These are phyloP conservation scores for Elongisporangium anandrum DNA, from an alignment of 352 stramenopile genomes.

Conservation along the genomic window DNA sequence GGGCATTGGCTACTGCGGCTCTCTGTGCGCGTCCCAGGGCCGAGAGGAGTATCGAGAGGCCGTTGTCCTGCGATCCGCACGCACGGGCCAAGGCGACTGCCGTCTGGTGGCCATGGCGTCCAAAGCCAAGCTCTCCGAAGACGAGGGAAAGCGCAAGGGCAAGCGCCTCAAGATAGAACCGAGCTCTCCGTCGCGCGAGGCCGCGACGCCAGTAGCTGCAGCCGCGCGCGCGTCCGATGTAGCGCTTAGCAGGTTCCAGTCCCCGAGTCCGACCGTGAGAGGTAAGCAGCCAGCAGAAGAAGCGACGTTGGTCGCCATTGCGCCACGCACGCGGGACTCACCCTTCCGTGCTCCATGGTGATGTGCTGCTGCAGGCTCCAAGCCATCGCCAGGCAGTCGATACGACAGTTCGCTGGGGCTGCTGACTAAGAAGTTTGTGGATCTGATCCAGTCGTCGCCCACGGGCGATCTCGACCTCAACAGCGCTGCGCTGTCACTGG, in stretches of 20 bases:
- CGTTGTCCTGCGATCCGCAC: not conserved
- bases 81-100: not conserved
- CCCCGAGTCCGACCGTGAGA: conserved; percentile 36
- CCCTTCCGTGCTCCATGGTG: not conserved
- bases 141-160: conserved; percentile 66
- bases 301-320: not conserved
- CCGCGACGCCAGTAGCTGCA: conserved; percentile 13
- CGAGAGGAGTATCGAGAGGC: not conserved
- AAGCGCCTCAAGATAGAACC: conserved; percentile 46
- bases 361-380: conserved; percentile 12
- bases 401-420: conserved; percentile 96
- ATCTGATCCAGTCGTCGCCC: conserved; percentile 88
- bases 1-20: not conserved
- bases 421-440: conserved; percentile 97
- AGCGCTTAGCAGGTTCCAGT: conserved; percentile 36
- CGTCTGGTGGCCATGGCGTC: conserved; percentile 4
- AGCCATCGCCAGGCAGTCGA: conserved; percentile 75
- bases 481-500: conserved; percentile 77
- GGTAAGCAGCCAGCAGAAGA: conserved; percentile 18
- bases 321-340: not conserved
- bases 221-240: conserved; percentile 10
- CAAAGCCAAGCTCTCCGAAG: conserved; percentile 52
- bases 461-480: conserved; percentile 95
- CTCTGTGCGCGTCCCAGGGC: not conserved
- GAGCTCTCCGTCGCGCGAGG: conserved; percentile 17